A percentile compares a stretch with the other conserved stretches of the same genome.
Conservation (phyloP, 306 rosid genomes). For the Mimosa bimucronata region DNA sequence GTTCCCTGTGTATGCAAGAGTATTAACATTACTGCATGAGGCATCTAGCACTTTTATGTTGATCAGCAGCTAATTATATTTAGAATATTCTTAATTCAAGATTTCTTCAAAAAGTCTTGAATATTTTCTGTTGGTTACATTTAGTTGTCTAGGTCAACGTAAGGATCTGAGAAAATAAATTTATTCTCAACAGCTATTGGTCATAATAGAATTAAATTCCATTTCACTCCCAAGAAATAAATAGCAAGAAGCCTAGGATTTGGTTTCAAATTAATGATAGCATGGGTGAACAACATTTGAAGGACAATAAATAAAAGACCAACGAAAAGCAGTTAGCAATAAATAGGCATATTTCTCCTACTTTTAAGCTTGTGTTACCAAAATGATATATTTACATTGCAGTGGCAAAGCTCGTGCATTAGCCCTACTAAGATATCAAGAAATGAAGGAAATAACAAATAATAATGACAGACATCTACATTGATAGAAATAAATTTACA, state of each 20-base stretch:
- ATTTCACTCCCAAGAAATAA: neutral
- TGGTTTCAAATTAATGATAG: neutral
- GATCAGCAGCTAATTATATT: neutral
- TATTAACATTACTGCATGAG: neutral
- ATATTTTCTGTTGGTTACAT: neutral
- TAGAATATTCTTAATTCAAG: neutral
- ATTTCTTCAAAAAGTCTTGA: neutral
- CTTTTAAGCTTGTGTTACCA: slow-evolving; percentile 26
- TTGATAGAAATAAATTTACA: slow-evolving; percentile 22
- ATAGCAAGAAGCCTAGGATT: neutral
- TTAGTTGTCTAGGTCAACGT: neutral
- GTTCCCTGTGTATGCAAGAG: neutral
- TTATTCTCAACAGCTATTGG: neutral
- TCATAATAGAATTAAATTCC: neutral
- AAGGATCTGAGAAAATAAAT: neutral
- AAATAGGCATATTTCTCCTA: slow-evolving; percentile 1
- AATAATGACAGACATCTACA: slow-evolving; percentile 5
- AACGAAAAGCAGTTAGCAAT: neutral
- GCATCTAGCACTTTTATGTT: neutral
- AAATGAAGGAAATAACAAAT: slow-evolving; percentile 27
- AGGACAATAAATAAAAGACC: neutral
- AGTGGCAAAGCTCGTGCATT: slow-evolving; percentile 7
- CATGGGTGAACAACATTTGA: neutral
- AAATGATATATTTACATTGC: slow-evolving; percentile 20
- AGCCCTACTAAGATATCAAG: slow-evolving; percentile 14